Base-by-base conservation (phyloP, 2,329 filamentous ascomycete species). In the Curvularia spicifera region DNA sequence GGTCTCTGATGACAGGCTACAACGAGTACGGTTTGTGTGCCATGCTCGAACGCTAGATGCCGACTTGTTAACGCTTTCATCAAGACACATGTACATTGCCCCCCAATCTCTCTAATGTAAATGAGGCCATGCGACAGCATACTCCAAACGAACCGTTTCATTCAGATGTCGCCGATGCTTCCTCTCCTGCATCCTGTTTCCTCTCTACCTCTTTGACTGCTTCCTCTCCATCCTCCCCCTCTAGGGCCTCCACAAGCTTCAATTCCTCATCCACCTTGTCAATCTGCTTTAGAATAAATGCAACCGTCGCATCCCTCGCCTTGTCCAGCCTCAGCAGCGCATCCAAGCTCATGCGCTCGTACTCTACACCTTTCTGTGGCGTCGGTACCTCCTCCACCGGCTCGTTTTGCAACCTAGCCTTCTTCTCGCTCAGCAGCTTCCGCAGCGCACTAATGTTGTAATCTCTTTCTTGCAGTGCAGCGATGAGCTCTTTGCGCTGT, bases 271-370 rank as follows among this genome's bases (percentile, higher is more conserved):
- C 83, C 1, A 79, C 76, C 51, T 81, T 79, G 59, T 85, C 82
- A 57, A 85, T 82, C 57, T 83, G 75, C 65, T 81, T 82, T 53
- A 85, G 66, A 42, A 85, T 74, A 58, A 83, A 85, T 1, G 78
- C 73, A 58, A 85, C 78, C 0, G 82, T 84, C 7, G 80, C 81
- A 72, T 85, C 83, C 46, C 82, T 74, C 20, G 82, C 83, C 61
- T 80, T 83, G 46, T 82, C 81, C 28, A 82, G 64, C 45, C 73
- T 76, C 49, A 64, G 69, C 43, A 83, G 63, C 2, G 75, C 72
- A 40, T 78, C 76, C 35, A 82, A 56, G 1, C 71, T 61, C 78
- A 83, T 78, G 18, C 51, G 63, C 4, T 62, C 64, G 65, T 84
- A 85, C 15, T 81, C 75, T 15, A 74, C 65, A 22, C 67, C 57